These are phyloP conservation scores for Solanum chacoense DNA, from an alignment of 305 asterid genomes.

Conservation along the genomic window DNA sequence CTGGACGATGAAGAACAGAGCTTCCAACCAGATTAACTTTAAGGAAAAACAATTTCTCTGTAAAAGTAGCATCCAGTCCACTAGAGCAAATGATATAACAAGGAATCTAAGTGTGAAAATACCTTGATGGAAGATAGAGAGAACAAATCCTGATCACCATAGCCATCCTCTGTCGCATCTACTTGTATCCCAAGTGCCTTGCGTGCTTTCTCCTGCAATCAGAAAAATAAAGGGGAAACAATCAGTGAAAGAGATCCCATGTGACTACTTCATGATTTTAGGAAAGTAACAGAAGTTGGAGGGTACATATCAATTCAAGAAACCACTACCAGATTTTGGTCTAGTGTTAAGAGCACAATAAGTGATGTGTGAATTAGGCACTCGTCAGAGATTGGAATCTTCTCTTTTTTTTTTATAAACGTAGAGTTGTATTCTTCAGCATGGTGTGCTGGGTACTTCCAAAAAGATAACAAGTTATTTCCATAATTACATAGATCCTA, in stretches of 20 bases:
- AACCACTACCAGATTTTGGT: neutral
- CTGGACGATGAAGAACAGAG: neutral
- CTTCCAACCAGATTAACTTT: neutral
- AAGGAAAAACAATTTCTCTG: neutral
- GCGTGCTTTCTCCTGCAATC: constrained; percentile 74
- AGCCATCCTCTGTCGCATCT: constrained; percentile 73
- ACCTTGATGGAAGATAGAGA: constrained; percentile 58
- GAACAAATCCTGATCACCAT: constrained; percentile 70
- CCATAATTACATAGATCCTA: neutral
- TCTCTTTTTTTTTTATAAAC: neutral
- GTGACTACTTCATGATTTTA: neutral
- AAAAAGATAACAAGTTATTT: neutral
- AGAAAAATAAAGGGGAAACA: neutral
- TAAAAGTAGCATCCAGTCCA: neutral
- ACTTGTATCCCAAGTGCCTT: constrained; percentile 66
- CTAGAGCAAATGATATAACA: neutral
- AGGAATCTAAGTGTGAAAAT: neutral
- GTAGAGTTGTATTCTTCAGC: neutral
- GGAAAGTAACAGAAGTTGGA: neutral
- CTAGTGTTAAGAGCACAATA: neutral
- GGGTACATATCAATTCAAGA: neutral
- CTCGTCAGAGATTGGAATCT: neutral
- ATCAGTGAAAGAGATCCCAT: constrained; percentile 4
- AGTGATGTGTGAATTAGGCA: neutral
- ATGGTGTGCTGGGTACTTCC: neutral